phyloP scores from a whole-genome alignment of 768 basidiomycete species.

The Hygrocybe coccinea region DNA sequence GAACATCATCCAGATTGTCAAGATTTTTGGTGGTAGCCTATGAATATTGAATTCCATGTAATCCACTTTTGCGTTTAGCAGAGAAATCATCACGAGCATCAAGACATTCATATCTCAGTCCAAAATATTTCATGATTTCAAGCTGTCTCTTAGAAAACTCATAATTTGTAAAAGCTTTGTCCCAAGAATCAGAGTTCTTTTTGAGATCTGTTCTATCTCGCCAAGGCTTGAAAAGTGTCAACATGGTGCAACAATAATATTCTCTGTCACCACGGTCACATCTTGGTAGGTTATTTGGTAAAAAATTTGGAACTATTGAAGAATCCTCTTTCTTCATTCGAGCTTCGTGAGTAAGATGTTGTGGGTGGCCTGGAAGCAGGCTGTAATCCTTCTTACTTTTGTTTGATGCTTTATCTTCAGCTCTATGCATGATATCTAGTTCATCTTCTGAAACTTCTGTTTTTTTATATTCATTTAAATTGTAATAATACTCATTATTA shows the following conservation, averaged over 20 bases:
- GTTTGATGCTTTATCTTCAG: too few relatives aligned
- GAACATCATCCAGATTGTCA: neutral
- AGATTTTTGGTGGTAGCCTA: too few relatives aligned
- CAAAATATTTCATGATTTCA: neutral
- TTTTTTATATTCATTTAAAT: too few relatives aligned
- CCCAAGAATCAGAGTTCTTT: neutral
- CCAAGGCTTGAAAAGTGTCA: conserved; percentile 1
- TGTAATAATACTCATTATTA: too few relatives aligned
- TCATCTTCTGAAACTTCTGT: too few relatives aligned
- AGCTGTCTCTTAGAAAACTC: neutral
- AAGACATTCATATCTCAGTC: conserved; percentile 29
- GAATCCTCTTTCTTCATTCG: neutral
- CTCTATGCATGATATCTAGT: too few relatives aligned
- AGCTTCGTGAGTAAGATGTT: neutral
- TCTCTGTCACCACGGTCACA: conserved; percentile 28
- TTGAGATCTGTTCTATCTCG: neutral
- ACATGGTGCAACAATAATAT: conserved; percentile 23
- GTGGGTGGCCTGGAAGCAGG: conserved; percentile 16
- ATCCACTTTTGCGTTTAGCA: neutral
- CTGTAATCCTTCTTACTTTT: conserved; percentile 23
- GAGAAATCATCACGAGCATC: conserved; percentile 19
- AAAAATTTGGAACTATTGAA: conserved; percentile 25
- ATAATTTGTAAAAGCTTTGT: neutral
- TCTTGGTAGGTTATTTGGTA: conserved; percentile 28
- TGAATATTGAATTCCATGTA: too few relatives aligned